phyloP scores from a whole-genome alignment of 139 green algal genomes.

The Chlamydomonas schloesseri region DNA sequence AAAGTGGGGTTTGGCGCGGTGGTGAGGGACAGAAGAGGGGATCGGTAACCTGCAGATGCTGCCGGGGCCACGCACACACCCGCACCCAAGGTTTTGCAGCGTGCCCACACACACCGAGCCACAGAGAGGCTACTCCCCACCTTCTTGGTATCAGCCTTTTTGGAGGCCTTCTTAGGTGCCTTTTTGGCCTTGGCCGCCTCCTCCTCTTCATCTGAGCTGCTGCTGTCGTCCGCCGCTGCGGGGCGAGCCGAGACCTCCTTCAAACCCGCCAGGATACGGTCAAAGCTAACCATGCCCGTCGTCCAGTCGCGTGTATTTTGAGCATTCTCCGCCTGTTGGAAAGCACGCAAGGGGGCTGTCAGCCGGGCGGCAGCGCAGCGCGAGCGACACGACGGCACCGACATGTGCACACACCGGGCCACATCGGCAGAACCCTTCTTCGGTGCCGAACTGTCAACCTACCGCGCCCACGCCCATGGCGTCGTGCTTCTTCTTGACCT shows the following conservation, averaged over 20 bases:
- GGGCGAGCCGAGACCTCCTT: slow-evolving; percentile 65
- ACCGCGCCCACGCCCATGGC: slow-evolving; percentile 83
- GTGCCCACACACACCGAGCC: too few relatives aligned
- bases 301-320: slow-evolving; percentile 75
- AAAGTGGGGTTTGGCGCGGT: background rate
- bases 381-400: background rate
- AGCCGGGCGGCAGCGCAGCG: background rate
- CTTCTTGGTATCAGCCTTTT: slow-evolving; percentile 8
- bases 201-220: slow-evolving; percentile 47
- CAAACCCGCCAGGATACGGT: slow-evolving; percentile 76
- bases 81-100: too few relatives aligned
- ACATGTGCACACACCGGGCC: background rate
- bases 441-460: background rate
- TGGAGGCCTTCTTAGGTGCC: slow-evolving; percentile 17
- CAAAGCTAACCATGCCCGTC: slow-evolving; percentile 80
- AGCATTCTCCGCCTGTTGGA: slow-evolving; percentile 63
- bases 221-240: background rate
- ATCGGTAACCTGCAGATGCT: too few relatives aligned
- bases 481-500: slow-evolving; percentile 90
- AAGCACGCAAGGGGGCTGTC: too few relatives aligned
- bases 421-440: too few relatives aligned
- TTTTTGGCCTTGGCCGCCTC: background rate
- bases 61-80: too few relatives aligned
- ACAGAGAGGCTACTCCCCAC: too few relatives aligned
- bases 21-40: background rate